Base-by-base conservation (phyloP, 2,329 filamentous ascomycete species). In the Verticillium zaregamsianum region DNA sequence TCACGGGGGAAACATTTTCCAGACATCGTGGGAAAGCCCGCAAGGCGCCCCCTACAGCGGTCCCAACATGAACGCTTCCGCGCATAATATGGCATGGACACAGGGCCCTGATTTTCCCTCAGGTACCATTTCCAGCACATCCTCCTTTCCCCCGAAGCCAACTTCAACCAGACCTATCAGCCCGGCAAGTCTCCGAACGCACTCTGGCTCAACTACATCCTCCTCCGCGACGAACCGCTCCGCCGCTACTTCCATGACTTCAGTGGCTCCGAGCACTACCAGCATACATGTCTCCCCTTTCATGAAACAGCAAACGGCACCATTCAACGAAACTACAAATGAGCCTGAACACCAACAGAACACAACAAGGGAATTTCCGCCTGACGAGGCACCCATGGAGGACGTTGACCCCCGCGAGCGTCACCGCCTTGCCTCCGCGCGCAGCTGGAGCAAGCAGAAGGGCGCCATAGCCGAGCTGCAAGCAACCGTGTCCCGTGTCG, bases 381-480 rank as follows among this genome's bases (percentile, higher is more conserved):
- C 45, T 11, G 20, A 25, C 6, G 11, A 11, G n/a, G 8, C 20
- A 5, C n/a, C 20, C 8, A 3, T 14, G 9, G 45, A 52, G 20
- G 11, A 20, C 20, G 20, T 6, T 20, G 45, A 52, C 45, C n/a
- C 45, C 8, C 60, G 60, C 7, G 54, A 63, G 4, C 62, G 60
- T 3, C 62, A 63, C 12, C 58, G 62, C n/a, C 39, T 40, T 5
- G 57, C 62, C 3, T 63, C 62, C 15, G 62, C 62, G 12, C 60
- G 60, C 5, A 63, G 59, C 20, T 63, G 60, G 60, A 57, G 49
- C 39, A 62, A 59, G 54, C 60, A 62, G 23, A 63, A 63, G 25
- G 39, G 57, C 3, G 57, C 59, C 28, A 55, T 23, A 5, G 57
- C 52, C 5, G 60, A 62, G 5, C 54, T 63, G n/a, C 25, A 63